Base-by-base conservation (phyloP, 306 rosid genomes). In the Alnus rubra region DNA sequence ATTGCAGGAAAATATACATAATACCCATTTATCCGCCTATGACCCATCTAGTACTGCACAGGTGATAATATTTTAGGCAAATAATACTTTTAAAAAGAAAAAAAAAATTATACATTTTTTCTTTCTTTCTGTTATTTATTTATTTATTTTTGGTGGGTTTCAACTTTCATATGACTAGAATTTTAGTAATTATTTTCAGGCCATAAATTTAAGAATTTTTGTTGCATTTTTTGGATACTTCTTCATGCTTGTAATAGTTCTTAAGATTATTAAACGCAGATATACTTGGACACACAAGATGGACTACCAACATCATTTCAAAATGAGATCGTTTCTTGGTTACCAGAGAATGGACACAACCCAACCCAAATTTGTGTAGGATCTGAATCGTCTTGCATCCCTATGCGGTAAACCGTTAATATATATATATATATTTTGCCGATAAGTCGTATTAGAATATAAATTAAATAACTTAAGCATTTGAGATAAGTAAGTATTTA, bases 1-100 rank as follows among this genome's bases (percentile, higher is more conserved):
- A 13, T 42, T 82, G 78, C 81, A 91, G 91, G 93, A 87, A 67
- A 78, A 82, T 73, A 68, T 91, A 73, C 63, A 83, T 79, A 91
- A 81, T 71, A 86, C 82, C 35, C 92, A 86, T 30, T 59, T 91
- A 16, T 86, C 90, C 74, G 60, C 92, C 0, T 91, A 84, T 74
- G 92, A 91, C 65, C 83, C 90, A 65, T 83, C 93, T 8, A 80
- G 83, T 51, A 33, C 35, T 33, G 76, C 86, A 62, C 88, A 81
- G 90, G 96, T 89, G 45, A 42, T 42, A 33, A 33, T 33, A 33
- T 33, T 2, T 33, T 2, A 33, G 2, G 37, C 37, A 33, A 33
- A 33, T 33, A 33, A 2, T 33, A 33, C 37, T 33, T 33, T 1
- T 1, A 33, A 33, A 33, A 33, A 33, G 37, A 33, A 33, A 33